Evolutionary conservation across 1,139 yeast genomes (phyloP), one percentile per base, ranked within the genome.

Genomic region (Tardiomyces digboiensis): DNA sequence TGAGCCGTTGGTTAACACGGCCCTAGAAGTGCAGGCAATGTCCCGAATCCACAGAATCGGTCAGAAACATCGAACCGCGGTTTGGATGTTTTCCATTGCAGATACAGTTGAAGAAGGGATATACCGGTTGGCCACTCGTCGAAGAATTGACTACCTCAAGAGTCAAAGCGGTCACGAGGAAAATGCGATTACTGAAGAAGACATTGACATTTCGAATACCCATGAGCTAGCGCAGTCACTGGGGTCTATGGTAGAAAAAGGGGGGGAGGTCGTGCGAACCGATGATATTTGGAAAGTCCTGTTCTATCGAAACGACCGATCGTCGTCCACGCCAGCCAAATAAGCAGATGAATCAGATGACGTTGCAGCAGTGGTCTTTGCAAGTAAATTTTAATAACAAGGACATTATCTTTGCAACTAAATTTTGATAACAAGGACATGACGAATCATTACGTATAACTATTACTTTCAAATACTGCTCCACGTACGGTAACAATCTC

Each of bases 41-140:
- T 85, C 94, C 39, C 74, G 98, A 52, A 80, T 91, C 39, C 96
- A 89, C 59, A 68, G 98, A 49, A 89, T 91, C 57, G 98, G 98
- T 0, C 98, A 91, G 60, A 75, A 72, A 2, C 68, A 71, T 38
- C 77, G 75, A 16, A 91, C 97, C 0, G 82, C 80, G 2, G 95
- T 91, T 2, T 89, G 97, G 95, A 81, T 84, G 75, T 87, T 89
- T 66, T 80, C 85, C 26, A 82, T 88, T 45, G 78, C 75, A 47
- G 80, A 82, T 40, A 80, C 95, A 0, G 93, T 91, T n/a, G 98
- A 91, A 61, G 95, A 89, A 59, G 80, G 84, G 43, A 84, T 91
- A 44, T 75, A 86, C 38, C 51, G 58, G 10, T 44, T 64, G 38
- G 53, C 67, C 1, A 26, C 16, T 16, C 16, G 33, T 59, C 66